These are phyloP conservation scores for Incumbomyces delicatus DNA, from an alignment of 2,329 filamentous ascomycete species.

Conservation along the genomic window DNA sequence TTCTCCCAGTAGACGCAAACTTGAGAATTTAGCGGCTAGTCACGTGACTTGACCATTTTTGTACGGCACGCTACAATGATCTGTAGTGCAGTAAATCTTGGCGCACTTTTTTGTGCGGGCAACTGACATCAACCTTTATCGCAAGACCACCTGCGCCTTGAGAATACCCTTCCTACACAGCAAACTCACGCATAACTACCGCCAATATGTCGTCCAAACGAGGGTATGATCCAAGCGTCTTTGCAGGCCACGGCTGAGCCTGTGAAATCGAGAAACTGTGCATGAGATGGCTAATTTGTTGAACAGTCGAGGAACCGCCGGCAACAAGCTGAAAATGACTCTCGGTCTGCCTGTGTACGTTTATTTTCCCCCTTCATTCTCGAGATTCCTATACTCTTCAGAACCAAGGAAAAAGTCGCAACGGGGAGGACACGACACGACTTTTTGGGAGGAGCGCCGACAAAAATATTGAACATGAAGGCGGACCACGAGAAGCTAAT, in stretches of 20 bases:
- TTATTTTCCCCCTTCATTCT: conserved; percentile 16
- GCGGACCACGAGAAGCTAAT: neutral
- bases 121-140: neutral
- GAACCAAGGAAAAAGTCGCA: no score
- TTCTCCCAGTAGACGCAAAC: no score
- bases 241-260: neutral
- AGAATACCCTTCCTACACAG: neutral
- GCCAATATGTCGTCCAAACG: conserved; percentile 16
- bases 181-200: neutral
- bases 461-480: neutral
- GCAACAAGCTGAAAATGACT: conserved; percentile 99
- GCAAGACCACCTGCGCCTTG: neutral
- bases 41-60: no score
- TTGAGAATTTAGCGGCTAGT: no score
- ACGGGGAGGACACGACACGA: no score
- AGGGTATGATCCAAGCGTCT: conserved; percentile 17
- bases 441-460: neutral
- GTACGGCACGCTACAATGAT: neutral
- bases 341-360: conserved; percentile 99
- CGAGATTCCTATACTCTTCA: neutral
- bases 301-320: conserved; percentile 67
- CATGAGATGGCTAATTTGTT: conserved; percentile 6
- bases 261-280: neutral
- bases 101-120: neutral
- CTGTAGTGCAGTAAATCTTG: neutral